Base-by-base conservation (phyloP, 768 basidiomycete genomes). In the Termitomyces titanicus region DNA sequence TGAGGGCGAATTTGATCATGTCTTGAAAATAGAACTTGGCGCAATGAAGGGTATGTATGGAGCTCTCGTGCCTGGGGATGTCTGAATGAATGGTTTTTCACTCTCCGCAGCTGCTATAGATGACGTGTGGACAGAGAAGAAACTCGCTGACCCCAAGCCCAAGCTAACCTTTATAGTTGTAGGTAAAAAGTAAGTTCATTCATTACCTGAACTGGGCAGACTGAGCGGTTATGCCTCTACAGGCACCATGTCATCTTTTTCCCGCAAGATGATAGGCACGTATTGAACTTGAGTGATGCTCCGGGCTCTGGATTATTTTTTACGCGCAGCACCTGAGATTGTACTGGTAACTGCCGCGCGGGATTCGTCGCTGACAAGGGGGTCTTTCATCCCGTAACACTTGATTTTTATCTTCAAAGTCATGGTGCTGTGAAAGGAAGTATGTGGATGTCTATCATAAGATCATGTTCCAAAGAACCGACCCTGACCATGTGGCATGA, bases 331-430 rank as follows among this genome's bases (percentile, higher is more conserved):
- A 83, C 85, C 53, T 66, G 66, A 48, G 79, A 78, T 54, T 81
- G 82, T 2, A 86, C 86, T 55, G 83, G 82, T 59, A 64, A 76
- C 71, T 6, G 79, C 24, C 55, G 55, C 33, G 61, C 84, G 0
- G 84, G 84, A 10, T 82, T 83, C 6, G 83, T 86, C 9, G 76
- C 84, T 37, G 83, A 85, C 58, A 68, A 58, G 51, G 63, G 65
- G 5, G 73, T 84, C 42, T 72, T 73, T 2, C 78, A 82, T 60
- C 81, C 81, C 0, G 70, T 77, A 1, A 83, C 82, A 59, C 75
- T 76, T 33, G 84, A 86, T 60, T 86, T 80, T 66, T 86, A 85
- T 61, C 71, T 86, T 2, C 80, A 81, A 51, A 79, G 79, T 0
- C 82, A 83, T 29, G 71, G 71, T 1, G 82, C 79, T 8, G 58